phyloP scores from a whole-genome alignment of 2,329 filamentous ascomycete genomes.

The Triangularia setosa region DNA sequence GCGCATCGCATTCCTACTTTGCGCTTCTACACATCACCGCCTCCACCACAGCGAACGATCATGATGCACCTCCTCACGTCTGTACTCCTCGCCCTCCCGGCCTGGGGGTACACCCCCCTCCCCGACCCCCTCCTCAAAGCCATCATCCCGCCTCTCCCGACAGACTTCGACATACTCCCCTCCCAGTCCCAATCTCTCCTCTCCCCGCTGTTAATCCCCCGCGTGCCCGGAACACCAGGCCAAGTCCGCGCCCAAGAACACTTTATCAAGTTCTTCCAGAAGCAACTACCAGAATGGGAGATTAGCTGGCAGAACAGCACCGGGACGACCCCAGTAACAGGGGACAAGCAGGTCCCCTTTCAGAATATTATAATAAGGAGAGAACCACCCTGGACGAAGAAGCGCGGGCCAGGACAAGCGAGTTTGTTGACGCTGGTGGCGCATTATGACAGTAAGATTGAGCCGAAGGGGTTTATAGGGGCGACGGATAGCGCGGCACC shows the following conservation, averaged over 20 bases:
- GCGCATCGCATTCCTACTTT: background rate
- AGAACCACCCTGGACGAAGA: constrained; percentile 68
- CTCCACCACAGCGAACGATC: background rate
- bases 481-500: constrained; percentile 81
- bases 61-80: constrained; percentile 11
- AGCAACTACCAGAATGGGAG: constrained; percentile 76
- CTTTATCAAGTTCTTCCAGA: constrained; percentile 76
- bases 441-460: constrained; percentile 76
- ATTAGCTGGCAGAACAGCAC: constrained; percentile 86
- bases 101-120: constrained; percentile 29
- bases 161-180: constrained; percentile 72
- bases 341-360: constrained; percentile 62
- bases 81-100: background rate
- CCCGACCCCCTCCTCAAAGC: constrained; percentile 25
- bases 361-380: constrained; percentile 72
- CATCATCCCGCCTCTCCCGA: constrained; percentile 60
- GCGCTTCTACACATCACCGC: background rate
- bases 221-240: constrained; percentile 82
- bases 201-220: constrained; percentile 79
- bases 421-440: constrained; percentile 74
- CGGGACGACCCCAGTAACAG: constrained; percentile 71
- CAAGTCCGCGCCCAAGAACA: constrained; percentile 71
- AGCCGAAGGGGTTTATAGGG: constrained; percentile 72
- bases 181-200: constrained; percentile 57
- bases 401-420: constrained; percentile 56